Conservation (phyloP, 331 rosid genomes). For the Malus hybrid region DNA sequence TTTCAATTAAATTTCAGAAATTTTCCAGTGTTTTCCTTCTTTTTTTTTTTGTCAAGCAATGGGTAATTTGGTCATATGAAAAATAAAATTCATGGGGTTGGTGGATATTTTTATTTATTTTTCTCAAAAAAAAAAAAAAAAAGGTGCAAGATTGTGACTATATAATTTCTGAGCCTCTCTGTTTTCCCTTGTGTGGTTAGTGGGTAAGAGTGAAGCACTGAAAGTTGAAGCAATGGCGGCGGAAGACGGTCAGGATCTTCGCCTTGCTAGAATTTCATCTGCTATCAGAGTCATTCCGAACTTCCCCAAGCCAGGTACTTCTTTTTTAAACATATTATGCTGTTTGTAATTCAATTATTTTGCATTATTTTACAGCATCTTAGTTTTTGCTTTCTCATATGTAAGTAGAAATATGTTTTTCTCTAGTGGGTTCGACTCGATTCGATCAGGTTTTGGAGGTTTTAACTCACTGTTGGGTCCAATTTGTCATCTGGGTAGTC, state of each 20-base stretch:
- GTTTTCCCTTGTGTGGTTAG: constrained; percentile 23
- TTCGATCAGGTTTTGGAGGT: background rate
- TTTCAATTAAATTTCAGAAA: background rate
- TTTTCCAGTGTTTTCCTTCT: background rate
- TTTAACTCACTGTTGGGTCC: background rate
- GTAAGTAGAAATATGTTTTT: background rate
- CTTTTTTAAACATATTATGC: background rate
- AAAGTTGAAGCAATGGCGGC: constrained; percentile 54
- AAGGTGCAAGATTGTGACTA: background rate
- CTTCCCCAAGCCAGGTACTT: constrained; percentile 85
- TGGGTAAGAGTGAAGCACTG: constrained; percentile 22
- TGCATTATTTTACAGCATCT: too few relatives aligned
- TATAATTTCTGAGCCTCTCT: background rate
- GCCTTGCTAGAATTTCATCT: constrained; percentile 59
- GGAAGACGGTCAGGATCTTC: constrained; percentile 42
- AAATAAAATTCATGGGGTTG: background rate
- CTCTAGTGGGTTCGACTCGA: background rate
- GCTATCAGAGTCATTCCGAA: constrained; percentile 84
- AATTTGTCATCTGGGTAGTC: constrained; percentile 6
- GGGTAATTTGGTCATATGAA: constrained; percentile 24
- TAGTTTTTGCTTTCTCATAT: too few relatives aligned
- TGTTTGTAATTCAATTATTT: too few relatives aligned
- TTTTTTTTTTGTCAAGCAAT: background rate
- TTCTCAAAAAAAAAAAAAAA: background rate
- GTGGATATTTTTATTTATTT: background rate